A percentile compares a stretch with the other conserved stretches of the same genome.
Conservation (phyloP, 495 filamentous ascomycete genomes). For the Xanthoparmelia taractica region DNA sequence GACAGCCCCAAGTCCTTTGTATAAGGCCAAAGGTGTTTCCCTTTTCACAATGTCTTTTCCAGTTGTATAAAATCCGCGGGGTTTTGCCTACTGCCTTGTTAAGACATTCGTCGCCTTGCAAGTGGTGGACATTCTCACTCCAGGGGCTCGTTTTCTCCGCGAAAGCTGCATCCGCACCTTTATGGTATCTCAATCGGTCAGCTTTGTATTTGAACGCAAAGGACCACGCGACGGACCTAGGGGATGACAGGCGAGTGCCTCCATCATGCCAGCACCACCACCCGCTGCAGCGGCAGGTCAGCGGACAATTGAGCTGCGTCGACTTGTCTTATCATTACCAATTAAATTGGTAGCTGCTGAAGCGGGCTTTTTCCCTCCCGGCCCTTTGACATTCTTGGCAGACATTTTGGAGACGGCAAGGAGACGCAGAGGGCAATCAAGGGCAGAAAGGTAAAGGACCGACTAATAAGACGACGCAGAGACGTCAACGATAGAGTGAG, state of each 20-base stretch:
- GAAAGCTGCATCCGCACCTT: constrained; percentile 99
- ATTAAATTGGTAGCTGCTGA: constrained; percentile 90
- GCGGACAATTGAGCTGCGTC: constrained; percentile 14
- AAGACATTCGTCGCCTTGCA: background rate
- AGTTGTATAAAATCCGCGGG: constrained; percentile 80
- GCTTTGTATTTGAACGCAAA: background rate
- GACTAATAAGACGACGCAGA: background rate
- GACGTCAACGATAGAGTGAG: background rate
- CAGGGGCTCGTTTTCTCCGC: constrained; percentile 69
- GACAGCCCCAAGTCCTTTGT: constrained; percentile 95
- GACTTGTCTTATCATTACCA: constrained; percentile 46
- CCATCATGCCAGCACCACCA: constrained; percentile 98
- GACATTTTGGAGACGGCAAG: constrained; percentile 43
- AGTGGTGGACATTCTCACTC: constrained; percentile 43
- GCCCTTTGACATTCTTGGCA: constrained; percentile 51
- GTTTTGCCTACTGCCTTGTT: constrained; percentile 47
- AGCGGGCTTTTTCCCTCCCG: constrained; percentile 67
- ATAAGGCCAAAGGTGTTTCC: constrained; percentile 86
- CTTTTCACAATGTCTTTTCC: constrained; percentile 78
- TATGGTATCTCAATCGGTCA: constrained; percentile 61
- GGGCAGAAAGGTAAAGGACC: background rate
- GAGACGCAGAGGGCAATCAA: constrained; percentile 8
- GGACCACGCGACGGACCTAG: constrained; percentile 54
- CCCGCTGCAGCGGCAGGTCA: constrained; percentile 58
- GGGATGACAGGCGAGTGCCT: constrained; percentile 94